Evolutionary conservation across 192 early-diverging fungal genomes (phyloP).

Genomic region (Jimgerdemannia lactiflua): DNA sequence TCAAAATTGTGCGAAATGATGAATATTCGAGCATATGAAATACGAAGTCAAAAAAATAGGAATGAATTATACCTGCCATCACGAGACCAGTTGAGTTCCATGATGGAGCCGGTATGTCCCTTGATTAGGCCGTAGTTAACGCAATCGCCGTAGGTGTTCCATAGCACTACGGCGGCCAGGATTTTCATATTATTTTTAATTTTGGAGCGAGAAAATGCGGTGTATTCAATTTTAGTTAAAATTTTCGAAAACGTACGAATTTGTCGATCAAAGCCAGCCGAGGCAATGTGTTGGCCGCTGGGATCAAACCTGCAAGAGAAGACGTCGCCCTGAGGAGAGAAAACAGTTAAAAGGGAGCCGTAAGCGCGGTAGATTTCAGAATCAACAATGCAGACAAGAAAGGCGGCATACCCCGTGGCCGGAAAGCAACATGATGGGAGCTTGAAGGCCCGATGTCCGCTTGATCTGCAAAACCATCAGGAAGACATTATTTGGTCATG

Average conservation of each 20-base stretch:
- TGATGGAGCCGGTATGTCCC: slow-evolving; percentile 80
- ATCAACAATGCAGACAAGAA: neutral
- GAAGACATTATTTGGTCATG: neutral
- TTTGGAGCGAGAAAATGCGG: too few species aligned
- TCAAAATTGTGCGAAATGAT: neutral
- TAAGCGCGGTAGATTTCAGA: neutral
- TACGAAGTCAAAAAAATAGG: neutral
- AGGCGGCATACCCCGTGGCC: slow-evolving; percentile 60
- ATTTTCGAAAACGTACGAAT: slow-evolving; percentile 62
- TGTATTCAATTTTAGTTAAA: neutral
- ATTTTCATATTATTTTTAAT: neutral
- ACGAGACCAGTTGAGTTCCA: slow-evolving; percentile 91
- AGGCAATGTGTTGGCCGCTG: slow-evolving; percentile 79
- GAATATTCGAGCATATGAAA: too few species aligned
- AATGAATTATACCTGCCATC: slow-evolving; percentile 54
- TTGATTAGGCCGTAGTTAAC: slow-evolving; percentile 84
- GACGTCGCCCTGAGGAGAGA: slow-evolving; percentile 66
- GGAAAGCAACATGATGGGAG: slow-evolving; percentile 84
- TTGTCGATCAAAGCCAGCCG: slow-evolving; percentile 75
- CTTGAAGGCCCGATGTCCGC: slow-evolving; percentile 73
- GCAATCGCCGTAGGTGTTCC: slow-evolving; percentile 93
- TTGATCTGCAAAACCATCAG: slow-evolving; percentile 17
- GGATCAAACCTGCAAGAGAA: slow-evolving; percentile 84
- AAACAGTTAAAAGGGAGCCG: slow-evolving; percentile 9
- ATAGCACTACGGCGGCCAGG: slow-evolving; percentile 60